Evolutionary conservation across 2,329 filamentous ascomycete species (phyloP).

Genomic region (Exserohilum turcica): DNA sequence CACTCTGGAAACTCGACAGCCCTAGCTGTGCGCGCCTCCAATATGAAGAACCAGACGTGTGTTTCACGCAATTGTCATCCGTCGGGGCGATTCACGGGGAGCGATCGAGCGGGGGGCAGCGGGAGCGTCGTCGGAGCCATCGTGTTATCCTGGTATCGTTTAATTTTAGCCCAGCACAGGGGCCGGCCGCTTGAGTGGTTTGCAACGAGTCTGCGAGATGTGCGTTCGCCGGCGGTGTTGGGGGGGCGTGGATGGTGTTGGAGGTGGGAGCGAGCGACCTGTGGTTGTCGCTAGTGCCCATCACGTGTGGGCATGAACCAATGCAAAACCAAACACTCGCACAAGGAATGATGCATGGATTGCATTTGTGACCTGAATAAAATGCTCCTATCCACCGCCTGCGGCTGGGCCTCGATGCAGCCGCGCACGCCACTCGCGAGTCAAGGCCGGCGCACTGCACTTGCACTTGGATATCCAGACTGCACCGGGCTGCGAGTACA

Average conservation of each 20-base stretch:
- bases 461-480: neutral
- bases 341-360: neutral
- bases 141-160: slow-evolving; percentile 1
- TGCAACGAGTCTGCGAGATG: neutral
- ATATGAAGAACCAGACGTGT: neutral
- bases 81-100: slow-evolving; percentile 13
- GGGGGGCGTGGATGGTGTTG: slow-evolving; percentile 15
- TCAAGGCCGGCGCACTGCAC: neutral
- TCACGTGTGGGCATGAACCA: slow-evolving; percentile 19
- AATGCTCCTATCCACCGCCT: neutral
- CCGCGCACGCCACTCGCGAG: neutral
- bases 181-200: neutral
- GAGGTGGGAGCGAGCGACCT: slow-evolving; percentile 19
- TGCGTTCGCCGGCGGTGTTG: slow-evolving; percentile 1
- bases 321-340: slow-evolving; percentile 7
- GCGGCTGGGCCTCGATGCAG: neutral
- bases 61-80: slow-evolving; percentile 3
- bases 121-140: slow-evolving; percentile 12
- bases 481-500: neutral
- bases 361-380: neutral
- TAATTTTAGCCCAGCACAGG: neutral
- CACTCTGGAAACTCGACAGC: neutral
- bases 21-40: neutral
- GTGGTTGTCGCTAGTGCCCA: slow-evolving; percentile 22
- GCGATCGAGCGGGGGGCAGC: slow-evolving; percentile 28